Base-by-base conservation (phyloP, 805 yeast genomes). In the Wickerhamiella galacta region DNA sequence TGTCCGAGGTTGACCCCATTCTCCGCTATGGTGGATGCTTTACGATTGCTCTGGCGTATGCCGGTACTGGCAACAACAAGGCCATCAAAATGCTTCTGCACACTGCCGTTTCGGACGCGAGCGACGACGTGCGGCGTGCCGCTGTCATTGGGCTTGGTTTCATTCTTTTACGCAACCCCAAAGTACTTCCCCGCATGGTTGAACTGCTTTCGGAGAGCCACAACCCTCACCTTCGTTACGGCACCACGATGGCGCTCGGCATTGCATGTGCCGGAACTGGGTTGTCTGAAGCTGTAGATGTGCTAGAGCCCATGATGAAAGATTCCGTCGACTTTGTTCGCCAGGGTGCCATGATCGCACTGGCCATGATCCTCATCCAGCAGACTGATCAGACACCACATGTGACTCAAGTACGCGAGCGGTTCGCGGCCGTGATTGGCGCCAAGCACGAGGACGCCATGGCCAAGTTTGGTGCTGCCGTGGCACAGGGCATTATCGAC, bases 191-290 rank as follows among this genome's bases (percentile, higher is more conserved):
- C 36, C 77, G 92, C 44, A 78, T 90, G 60, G 95, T 90, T 24
- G 93, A 87, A 54, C 64, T 90, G 36, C 66, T 90, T 45, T 72
- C 94, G 0, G 93, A 83, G 56, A 80, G 94, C 1, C 95, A 90
- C 56, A 90, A 90, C 54, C 94, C 98, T 10, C 95, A 90, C 52
- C 96, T 90, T 23, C 79, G 98, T 55, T 90, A 90, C 53, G 98
- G 98, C 61, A 80, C 95, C 20, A 94, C 96, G 2, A 64, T 90
- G 72, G 98, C 98, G 0, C 67, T 90, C 41, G 98, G 95, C 58
- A 80, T 90, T 40, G 73, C 96, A 3, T 85, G 96, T 64, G 95
- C 95, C 16, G 98, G 98, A 30, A 75, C 90, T 51, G 90, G 85
- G 3, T 61, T 79, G 35, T 72, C 75, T 37, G 74, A 87, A 25